Evolutionary conservation across 768 basidiomycete genomes (phyloP).

Genomic region (Tricholoma sp.): DNA sequence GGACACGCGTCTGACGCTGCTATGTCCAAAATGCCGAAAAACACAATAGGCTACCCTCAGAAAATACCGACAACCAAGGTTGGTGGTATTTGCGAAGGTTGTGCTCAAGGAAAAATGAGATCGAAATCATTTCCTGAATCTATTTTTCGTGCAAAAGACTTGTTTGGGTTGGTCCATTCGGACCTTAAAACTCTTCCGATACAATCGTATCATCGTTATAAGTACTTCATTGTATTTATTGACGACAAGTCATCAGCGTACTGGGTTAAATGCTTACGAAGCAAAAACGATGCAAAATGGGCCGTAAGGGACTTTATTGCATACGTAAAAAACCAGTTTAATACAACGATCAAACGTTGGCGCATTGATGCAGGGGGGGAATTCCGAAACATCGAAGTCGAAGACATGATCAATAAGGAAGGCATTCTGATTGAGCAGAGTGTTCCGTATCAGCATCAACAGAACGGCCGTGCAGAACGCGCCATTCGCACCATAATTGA

Average conservation of each 20-base stretch:
- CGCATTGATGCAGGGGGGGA: neutral
- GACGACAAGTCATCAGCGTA: constrained; percentile 11
- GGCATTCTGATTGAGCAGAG: neutral
- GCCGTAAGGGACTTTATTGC: neutral
- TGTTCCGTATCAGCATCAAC: neutral
- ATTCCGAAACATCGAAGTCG: neutral
- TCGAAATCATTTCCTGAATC: constrained; percentile 10
- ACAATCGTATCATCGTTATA: constrained; percentile 12
- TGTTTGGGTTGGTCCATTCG: constrained; percentile 16
- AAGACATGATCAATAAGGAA: neutral
- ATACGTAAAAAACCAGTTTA: neutral
- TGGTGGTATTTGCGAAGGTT: too few relatives aligned
- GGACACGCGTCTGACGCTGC: too few relatives aligned
- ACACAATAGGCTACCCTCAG: too few relatives aligned
- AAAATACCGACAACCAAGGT: too few relatives aligned
- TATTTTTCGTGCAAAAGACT: constrained; percentile 3
- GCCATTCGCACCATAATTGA: neutral
- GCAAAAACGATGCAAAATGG: neutral
- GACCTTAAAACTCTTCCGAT: constrained; percentile 16
- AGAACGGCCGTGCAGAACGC: neutral
- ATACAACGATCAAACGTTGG: neutral
- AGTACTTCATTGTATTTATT: constrained; percentile 13
- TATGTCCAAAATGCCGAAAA: too few relatives aligned
- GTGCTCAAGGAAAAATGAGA: constrained; percentile 16
- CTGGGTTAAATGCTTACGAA: constrained; percentile 1